Conservation (phyloP, 352 stramenopile species). For the Peronospora farinosa region DNA sequence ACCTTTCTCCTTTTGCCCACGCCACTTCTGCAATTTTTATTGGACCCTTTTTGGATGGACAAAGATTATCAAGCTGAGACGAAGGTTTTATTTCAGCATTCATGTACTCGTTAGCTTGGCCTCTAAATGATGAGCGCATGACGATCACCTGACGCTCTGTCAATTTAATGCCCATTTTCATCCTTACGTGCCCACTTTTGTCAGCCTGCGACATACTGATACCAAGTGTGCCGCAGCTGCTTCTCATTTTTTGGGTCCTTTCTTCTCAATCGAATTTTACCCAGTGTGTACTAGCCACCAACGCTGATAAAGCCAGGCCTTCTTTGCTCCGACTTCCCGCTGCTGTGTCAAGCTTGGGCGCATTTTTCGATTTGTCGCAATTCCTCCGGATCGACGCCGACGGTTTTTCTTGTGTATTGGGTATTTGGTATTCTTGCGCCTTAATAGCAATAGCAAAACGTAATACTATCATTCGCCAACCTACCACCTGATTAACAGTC, state of each 20-base stretch:
- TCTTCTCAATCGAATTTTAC: constrained; percentile 10
- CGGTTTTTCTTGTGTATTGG: constrained; percentile 9
- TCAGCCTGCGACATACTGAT: no score
- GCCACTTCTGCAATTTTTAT: no score
- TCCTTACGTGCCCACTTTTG: constrained; percentile 1
- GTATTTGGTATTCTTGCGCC: constrained; percentile 2
- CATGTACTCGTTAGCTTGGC: no score
- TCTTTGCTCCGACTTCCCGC: background rate
- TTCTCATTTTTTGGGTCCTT: no score
- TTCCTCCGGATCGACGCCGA: constrained; percentile 6
- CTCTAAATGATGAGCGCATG: no score
- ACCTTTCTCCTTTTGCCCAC: no score
- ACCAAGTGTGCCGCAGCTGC: no score
- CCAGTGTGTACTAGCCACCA: constrained; percentile 6
- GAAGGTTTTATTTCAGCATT: no score
- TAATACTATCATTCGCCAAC: no score
- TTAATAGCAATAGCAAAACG: background rate
- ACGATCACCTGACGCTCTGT: no score
- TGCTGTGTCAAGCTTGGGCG: background rate
- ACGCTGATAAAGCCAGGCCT: constrained; percentile 9
- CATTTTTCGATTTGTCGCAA: constrained; percentile 24
- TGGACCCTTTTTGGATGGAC: no score
- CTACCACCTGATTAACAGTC: background rate
- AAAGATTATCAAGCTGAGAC: background rate
- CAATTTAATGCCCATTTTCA: constrained; percentile 6